Evolutionary conservation across 2,329 filamentous ascomycete genomes (phyloP).

Genomic region (Epichloe hybrida): DNA sequence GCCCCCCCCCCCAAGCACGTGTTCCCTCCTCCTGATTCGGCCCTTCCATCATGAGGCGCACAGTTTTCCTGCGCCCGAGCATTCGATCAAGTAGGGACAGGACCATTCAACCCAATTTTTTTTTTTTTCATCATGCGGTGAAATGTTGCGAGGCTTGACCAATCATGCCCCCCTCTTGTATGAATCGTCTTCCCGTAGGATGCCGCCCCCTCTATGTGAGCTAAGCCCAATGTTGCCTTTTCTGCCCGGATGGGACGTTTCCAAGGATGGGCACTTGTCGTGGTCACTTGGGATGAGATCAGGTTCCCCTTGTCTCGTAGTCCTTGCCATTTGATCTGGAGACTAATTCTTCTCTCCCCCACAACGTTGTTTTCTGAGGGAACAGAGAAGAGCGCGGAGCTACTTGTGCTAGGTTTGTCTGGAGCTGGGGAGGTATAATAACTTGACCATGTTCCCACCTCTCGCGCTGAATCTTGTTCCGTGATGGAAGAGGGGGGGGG

Average conservation of each 20-base stretch:
- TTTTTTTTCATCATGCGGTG: background rate
- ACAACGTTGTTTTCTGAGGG: too few relatives aligned
- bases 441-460: background rate
- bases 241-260: slow-evolving; percentile 1
- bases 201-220: background rate
- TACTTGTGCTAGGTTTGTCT: background rate
- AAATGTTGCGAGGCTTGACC: background rate
- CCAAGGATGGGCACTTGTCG: background rate
- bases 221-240: background rate
- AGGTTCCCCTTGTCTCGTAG: background rate
- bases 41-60: slow-evolving; percentile 7
- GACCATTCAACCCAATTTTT: background rate
- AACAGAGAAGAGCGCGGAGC: too few relatives aligned
- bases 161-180: background rate
- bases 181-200: background rate
- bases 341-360: too few relatives aligned
- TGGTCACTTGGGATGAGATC: slow-evolving; percentile 1
- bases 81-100: background rate
- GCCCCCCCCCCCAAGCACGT: background rate
- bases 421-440: background rate
- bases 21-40: slow-evolving; percentile 5
- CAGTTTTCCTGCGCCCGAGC: background rate
- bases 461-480: background rate
- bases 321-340: background rate
- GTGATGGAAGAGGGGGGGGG: background rate